Evolutionary conservation across 2,329 filamentous ascomycete genomes (phyloP).

Genomic region (Nectriaceae sp.): DNA sequence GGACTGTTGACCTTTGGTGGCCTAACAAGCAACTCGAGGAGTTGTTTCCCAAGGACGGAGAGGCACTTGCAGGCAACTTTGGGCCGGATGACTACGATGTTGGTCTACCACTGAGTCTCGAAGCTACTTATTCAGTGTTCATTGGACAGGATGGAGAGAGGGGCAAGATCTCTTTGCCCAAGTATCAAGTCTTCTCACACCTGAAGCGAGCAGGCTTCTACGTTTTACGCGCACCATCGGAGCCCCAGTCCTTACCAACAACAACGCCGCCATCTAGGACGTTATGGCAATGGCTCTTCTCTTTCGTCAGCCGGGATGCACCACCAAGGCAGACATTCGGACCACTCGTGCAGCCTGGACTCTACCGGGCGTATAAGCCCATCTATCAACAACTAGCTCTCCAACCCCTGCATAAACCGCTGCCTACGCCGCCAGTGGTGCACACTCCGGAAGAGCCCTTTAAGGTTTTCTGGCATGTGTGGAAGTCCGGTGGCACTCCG

Average conservation of each 20-base stretch:
- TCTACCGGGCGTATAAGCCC: constrained; percentile 66
- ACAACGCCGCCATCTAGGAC: constrained; percentile 20
- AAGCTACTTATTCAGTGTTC: constrained; percentile 85
- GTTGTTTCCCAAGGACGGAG: constrained; percentile 40
- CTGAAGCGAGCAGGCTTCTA: constrained; percentile 83
- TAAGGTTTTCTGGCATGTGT: constrained; percentile 77
- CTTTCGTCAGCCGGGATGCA: constrained; percentile 40
- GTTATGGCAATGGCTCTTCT: constrained; percentile 57
- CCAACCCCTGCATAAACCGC: constrained; percentile 69
- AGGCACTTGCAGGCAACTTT: constrained; percentile 17
- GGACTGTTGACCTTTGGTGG: constrained; percentile 86
- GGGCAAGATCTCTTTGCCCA: constrained; percentile 68
- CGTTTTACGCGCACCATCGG: constrained; percentile 66
- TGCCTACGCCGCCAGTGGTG: constrained; percentile 27
- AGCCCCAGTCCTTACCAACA: constrained; percentile 16
- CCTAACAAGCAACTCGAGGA: constrained; percentile 57
- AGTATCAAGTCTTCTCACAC: constrained; percentile 86
- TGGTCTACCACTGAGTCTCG: constrained; percentile 83
- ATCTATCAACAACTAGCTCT: constrained; percentile 78
- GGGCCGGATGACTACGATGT: constrained; percentile 52
- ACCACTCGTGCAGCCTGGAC: constrained; percentile 62
- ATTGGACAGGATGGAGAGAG: constrained; percentile 68
- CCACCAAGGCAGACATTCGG: constrained; percentile 43
- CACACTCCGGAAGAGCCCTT: constrained; percentile 55
- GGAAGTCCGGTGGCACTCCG: constrained; percentile 62